Base-by-base conservation (phyloP, 2,329 filamentous ascomycete species). In the Aplosporella prunicola region DNA sequence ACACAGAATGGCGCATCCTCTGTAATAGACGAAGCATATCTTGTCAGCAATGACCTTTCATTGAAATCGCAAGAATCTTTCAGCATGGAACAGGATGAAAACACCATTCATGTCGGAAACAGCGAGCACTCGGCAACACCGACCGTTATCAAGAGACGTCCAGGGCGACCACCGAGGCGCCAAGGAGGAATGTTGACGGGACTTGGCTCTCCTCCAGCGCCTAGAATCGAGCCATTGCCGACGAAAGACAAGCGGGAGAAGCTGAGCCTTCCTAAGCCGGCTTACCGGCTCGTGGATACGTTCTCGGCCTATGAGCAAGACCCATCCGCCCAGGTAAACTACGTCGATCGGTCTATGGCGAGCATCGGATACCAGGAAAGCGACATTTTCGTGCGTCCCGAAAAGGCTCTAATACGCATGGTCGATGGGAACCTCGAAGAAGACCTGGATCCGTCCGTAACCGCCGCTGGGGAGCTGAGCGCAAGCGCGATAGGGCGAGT, bases 281-380 rank as follows among this genome's bases (percentile, higher is more conserved):
- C 78, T 2, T 87, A 81, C 53, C 75, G 82, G 39, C 76, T 76
- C 51, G 81, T 82, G n/a, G 79, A 86, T 49, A 79, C 83, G n/a
- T 82, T 89, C 47, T 69, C 78, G 40, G 66, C 80, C 17, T 87
- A 85, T 45, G 89, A 95, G 58, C 82, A 87, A 56, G 87, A 91
- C 58, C 81, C 79, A 2, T 78, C 82, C 45, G 85, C 86, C 27
- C 82, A 89, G 54, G 79, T 84, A 42, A 83, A 89, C 51, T 96
- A 94, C 59, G 88, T 96, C 31, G 89, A 95, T 60, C 87, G 91
- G 55, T 82, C 85, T 2, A 94, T 96, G 88, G 88, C 88, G 49
- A 89, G 86, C 51, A 83, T 94, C 31, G 89, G 89, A 35, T 96
- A 94, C 55, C 89, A 95, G 61, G 87, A 95, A 63, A 94, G 82